Evolutionary conservation across 805 yeast genomes (phyloP), one percentile per base, ranked within the genome.

Genomic region (Ogataea allantospora): DNA sequence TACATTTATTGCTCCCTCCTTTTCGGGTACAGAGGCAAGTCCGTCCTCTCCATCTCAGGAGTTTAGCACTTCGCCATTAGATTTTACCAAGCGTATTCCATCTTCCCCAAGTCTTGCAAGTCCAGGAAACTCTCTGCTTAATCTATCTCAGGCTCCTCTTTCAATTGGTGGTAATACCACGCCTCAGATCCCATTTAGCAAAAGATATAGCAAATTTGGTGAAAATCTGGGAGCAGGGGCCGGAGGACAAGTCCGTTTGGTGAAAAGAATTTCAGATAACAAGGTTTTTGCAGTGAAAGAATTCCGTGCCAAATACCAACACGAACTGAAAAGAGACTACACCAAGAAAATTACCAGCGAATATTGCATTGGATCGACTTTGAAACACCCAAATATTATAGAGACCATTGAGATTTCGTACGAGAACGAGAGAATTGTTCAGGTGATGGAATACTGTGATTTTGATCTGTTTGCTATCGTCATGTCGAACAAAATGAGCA

Each of bases 361-460:
- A 65, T 89, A 87, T 63, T 88, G 96, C 66, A 85, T 89, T 53
- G 96, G 97, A 1, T 81, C 91, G 1, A 84, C 96, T 1, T 70
- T 89, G 46, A 83, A 84, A 56, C 95, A 89, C 61, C 87, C 95
- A 14, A 88, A 89, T 58, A 84, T 89, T 47, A 84, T 89, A 42
- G 91, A 86, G 59, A 89, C 97, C 1, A 78, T 89, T 36, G 97
- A 89, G 57, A 88, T 89, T 35, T 83, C 89, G 30, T 88, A 87
- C 62, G 97, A 89, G 54, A 79, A 83, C 49, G 93, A 86, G 46
- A 71, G 91, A 40, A 83, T 88, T 42, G 78, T 83, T 51, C 96
- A 89, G 63, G 89, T 89, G 31, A 84, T 89, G 95, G 97, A 89
- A 57, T 89, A 87, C 61, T 88, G 96, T 60, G 95, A 89, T 50